Percentiles rank a stretch among this genome's conserved stretches.
phyloP scores from a whole-genome alignment of 2,329 filamentous ascomycete species.

The Aspergillus pseudoviridinutans region DNA sequence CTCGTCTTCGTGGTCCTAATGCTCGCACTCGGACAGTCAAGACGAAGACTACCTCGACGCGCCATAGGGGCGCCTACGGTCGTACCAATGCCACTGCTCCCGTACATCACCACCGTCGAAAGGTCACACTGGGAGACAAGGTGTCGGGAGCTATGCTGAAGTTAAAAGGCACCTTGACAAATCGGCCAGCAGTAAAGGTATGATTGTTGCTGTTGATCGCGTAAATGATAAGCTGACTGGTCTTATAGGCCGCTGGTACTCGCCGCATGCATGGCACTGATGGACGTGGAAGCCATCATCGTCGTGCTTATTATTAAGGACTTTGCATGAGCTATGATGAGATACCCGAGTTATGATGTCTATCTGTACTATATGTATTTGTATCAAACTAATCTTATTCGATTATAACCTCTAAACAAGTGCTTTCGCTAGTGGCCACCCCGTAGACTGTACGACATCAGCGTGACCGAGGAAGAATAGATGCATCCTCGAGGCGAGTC shows the following conservation, averaged over 20 bases:
- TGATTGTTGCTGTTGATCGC: not conserved
- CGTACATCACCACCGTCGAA: conserved; percentile 62
- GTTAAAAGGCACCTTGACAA: conserved; percentile 46
- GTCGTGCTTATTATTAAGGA: conserved; percentile 15
- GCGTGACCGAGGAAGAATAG: too few relatives aligned
- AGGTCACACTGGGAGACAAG: conserved; percentile 69
- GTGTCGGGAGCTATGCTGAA: conserved; percentile 71
- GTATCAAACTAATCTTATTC: not conserved
- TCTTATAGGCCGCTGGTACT: conserved; percentile 62
- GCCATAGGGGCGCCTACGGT: conserved; percentile 15
- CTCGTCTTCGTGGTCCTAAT: conserved; percentile 46
- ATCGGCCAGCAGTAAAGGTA: not conserved
- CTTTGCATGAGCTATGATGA: not conserved
- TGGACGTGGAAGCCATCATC: conserved; percentile 52
- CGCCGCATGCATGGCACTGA: conserved; percentile 72
- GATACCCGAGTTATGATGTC: not conserved
- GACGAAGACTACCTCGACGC: conserved; percentile 37
- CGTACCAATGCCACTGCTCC: conserved; percentile 43
- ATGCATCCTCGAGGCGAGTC: too few relatives aligned
- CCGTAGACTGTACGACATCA: too few relatives aligned
- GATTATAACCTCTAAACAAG: not conserved
- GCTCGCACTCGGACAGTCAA: conserved; percentile 32
- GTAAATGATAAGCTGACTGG: conserved; percentile 37
- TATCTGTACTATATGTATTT: not conserved
- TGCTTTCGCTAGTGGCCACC: not conserved